These are phyloP conservation scores for Vitis vinifera DNA, from an alignment of 164 flowering plant genomes.

Conservation along the genomic window ASM3070453v1 NC_081805.1:19640501-19641000, in stretches of 20 bases:
- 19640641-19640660: conserved; percentile 33
- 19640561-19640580: background rate
- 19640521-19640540: background rate
- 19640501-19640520: background rate
- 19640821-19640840: too few species aligned
- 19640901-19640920: conserved; percentile 68
- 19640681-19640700: conserved; percentile 22
- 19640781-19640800: background rate
- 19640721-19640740: conserved; percentile 44
- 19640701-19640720: conserved; percentile 30
- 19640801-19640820: too few species aligned
- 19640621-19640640: conserved; percentile 22
- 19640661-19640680: conserved; percentile 24
- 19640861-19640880: too few species aligned
- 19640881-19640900: conserved; percentile 54
- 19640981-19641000: conserved; percentile 49
- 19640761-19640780: background rate
- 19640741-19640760: conserved; percentile 66
- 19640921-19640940: conserved; percentile 57
- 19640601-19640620: too few species aligned
- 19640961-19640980: conserved; percentile 60
- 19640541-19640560: background rate
- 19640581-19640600: background rate
- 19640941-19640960: conserved; percentile 51
- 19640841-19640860: too few species aligned